Conservation (phyloP, 129 eudicot genomes). For the Smallanthus sonchifolius region DNA sequence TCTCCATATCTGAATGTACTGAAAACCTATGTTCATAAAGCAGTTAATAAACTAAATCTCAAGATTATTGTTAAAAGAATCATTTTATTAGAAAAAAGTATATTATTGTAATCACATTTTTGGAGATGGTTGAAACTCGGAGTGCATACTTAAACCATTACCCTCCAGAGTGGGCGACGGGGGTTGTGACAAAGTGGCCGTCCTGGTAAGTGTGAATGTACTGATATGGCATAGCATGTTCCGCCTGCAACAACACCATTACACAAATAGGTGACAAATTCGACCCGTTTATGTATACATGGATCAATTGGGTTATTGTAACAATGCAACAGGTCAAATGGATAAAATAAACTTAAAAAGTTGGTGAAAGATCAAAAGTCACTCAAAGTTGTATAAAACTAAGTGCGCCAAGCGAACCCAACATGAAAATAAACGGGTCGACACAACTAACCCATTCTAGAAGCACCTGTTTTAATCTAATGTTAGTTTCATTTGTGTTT, state of each 20-base stretch:
- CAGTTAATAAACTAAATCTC: background rate
- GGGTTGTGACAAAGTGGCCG: conserved; percentile 81
- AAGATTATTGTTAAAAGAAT: background rate
- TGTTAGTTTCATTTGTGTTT: background rate
- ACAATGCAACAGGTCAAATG: too few species aligned
- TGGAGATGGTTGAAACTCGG: conserved; percentile 8
- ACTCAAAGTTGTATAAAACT: too few species aligned
- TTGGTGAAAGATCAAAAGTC: too few species aligned
- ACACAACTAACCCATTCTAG: too few species aligned
- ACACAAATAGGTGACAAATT: background rate
- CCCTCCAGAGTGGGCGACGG: conserved; percentile 89
- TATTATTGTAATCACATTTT: background rate
- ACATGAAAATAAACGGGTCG: too few species aligned
- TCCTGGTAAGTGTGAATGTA: conserved; percentile 65
- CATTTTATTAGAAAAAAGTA: background rate
- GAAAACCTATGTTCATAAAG: conserved; percentile 1
- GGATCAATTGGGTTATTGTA: too few species aligned
- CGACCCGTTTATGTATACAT: background rate
- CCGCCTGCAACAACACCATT: conserved; percentile 46
- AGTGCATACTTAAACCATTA: conserved; percentile 31
- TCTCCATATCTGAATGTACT: conserved; percentile 2
- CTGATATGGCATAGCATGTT: conserved; percentile 90
- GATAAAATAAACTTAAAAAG: background rate
- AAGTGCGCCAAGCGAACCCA: too few species aligned
- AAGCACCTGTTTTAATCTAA: too few species aligned